phyloP scores from a whole-genome alignment of 2,329 filamentous ascomycete genomes.

The Aspergillus novofumigatus region DNA sequence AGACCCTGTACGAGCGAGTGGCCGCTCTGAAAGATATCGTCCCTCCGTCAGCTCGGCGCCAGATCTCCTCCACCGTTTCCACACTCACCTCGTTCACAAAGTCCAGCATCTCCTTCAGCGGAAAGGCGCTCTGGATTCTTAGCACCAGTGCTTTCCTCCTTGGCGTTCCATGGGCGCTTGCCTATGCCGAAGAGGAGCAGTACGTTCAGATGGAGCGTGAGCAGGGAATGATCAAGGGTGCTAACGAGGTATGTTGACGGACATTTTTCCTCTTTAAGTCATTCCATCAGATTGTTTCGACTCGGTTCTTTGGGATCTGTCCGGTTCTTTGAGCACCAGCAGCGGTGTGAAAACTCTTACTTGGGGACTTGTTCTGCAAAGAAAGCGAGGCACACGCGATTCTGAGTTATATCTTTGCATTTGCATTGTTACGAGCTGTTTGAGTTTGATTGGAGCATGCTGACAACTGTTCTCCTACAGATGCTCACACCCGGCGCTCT shows the following conservation, averaged over 20 bases:
- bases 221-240: slow-evolving; percentile 90
- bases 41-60: slow-evolving; percentile 66
- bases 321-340: background rate
- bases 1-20: slow-evolving; percentile 63
- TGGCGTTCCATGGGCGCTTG: slow-evolving; percentile 88
- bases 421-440: background rate
- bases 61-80: slow-evolving; percentile 57
- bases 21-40: slow-evolving; percentile 72
- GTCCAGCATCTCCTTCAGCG: slow-evolving; percentile 59
- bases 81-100: slow-evolving; percentile 42
- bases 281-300: background rate
- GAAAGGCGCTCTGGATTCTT: slow-evolving; percentile 86
- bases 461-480: slow-evolving; percentile 16
- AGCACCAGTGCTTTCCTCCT: slow-evolving; percentile 84
- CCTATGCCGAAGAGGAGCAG: slow-evolving; percentile 93
- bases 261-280: background rate
- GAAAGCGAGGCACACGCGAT: background rate
- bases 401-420: background rate
- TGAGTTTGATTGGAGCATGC: background rate
- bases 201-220: slow-evolving; percentile 96
- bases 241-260: slow-evolving; percentile 62
- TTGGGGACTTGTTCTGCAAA: background rate
- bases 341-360: slow-evolving; percentile 7
- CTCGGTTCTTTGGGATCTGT: background rate
- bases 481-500: slow-evolving; percentile 41